Base-by-base conservation (phyloP, 495 filamentous ascomycete genomes). In the Neurospora sp. region DNA sequence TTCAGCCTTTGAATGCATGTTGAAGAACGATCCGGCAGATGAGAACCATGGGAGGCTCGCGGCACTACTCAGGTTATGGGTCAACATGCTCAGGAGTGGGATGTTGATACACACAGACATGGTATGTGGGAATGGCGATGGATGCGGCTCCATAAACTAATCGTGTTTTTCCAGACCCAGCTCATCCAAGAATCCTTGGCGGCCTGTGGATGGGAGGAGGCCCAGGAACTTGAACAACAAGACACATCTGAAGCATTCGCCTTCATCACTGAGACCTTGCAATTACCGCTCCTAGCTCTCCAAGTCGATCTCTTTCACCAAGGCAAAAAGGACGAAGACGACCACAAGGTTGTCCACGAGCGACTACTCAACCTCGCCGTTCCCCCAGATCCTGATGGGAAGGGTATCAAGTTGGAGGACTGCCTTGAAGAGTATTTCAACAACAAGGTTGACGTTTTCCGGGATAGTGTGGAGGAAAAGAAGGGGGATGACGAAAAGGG, bases 391-490 rank as follows among this genome's bases (percentile, higher is more conserved):
- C 88, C 91, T 66, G 84, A 86, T 6, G 91, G 90, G 7, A 86
- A 87, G 38, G 84, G 84, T 0, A 86, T 97, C 39, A 92, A 90
- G 11, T 82, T 99, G 62, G 96, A 99, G 79, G 92, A 94, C 73
- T 97, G 95, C 77, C 83, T 99, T 42, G 95, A 98, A 77, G 86
- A 90, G 42, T 98, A 97, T 81, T 99, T 99, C 85, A 97, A 97
- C 82, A 96, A 95, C 76, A 87, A 89, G 70, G 92, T 99, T 70
- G 96, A 98, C 79, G 94, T 99, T 10, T 92, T 90, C 74, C 87
- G 96, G 39, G 89, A 94, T 78, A 85, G 81, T 54, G 72, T 82
- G 0, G 85, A 86, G 8, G 96, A 75, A 80, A 90, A 82, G 76
- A 91, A 89, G 69, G 73, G 41, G 14, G 38, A 18, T 31, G 79